Percentiles rank a stretch among this genome's conserved stretches.
These are phyloP conservation scores for Suillus subaureus DNA, from an alignment of 768 basidiomycete species.

Conservation along the genomic window DNA sequence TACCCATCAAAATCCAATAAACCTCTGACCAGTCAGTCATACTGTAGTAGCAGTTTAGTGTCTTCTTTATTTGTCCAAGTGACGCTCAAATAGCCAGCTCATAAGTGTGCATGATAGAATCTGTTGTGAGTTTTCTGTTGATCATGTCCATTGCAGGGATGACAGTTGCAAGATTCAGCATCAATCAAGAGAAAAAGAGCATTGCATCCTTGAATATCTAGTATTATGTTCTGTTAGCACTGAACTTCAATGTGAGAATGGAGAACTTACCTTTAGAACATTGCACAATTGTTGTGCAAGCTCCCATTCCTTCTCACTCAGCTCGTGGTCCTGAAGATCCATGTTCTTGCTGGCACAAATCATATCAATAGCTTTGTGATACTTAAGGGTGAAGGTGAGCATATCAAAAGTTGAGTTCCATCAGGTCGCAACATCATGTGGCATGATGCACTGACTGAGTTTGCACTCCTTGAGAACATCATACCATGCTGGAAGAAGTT, in stretches of 20 bases:
- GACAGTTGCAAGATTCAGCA: constrained; percentile 27
- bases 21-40: constrained; percentile 23
- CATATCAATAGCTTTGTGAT: constrained; percentile 23
- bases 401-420: constrained; percentile 11
- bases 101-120: neutral
- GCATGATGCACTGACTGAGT: constrained; percentile 12
- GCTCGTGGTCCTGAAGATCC: constrained; percentile 18
- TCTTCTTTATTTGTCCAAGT: constrained; percentile 20
- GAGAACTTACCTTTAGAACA: constrained; percentile 22
- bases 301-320: constrained; percentile 19
- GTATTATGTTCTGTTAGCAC: neutral
- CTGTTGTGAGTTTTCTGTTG: constrained; percentile 21
- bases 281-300: constrained; percentile 17
- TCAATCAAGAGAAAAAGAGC: constrained; percentile 26
- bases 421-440: neutral
- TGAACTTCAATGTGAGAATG: neutral
- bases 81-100: constrained; percentile 4
- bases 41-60: constrained; percentile 28
- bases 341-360: constrained; percentile 29
- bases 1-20: constrained; percentile 33
- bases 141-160: constrained; percentile 39
- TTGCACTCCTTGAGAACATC: neutral
- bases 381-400: constrained; percentile 25
- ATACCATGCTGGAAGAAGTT: constrained; percentile 23
- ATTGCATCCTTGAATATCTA: constrained; percentile 28